These are phyloP conservation scores for Diplodia intermedia DNA, from an alignment of 2,329 filamentous ascomycete species.

Conservation along the genomic window DNA sequence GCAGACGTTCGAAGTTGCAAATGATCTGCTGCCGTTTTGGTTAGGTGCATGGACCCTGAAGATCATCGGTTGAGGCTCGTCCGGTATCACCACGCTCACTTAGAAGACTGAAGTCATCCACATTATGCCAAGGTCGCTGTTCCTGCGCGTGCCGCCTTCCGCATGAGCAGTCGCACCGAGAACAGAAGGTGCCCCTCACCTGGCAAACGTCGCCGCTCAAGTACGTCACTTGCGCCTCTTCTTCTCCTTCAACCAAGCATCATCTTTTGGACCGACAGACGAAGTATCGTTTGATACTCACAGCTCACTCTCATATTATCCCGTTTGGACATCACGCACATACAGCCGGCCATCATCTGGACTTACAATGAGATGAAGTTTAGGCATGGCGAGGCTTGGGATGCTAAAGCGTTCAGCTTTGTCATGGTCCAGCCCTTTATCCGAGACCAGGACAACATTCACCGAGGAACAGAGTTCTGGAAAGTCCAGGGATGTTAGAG, in stretches of 20 bases:
- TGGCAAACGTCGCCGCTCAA: neutral
- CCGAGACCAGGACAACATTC: neutral
- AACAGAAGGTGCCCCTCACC: neutral
- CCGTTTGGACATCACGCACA: neutral
- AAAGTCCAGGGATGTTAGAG: too few species aligned
- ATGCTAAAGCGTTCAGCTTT: too few species aligned
- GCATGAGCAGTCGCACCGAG: neutral
- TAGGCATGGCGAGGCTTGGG: too few species aligned
- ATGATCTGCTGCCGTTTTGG: neutral
- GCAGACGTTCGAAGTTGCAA: neutral
- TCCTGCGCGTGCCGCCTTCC: neutral
- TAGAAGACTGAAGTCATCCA: too few species aligned
- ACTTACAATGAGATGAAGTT: too few species aligned
- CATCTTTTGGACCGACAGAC: neutral
- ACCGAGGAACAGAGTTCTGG: too few species aligned
- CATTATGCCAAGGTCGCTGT: too few species aligned
- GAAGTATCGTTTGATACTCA: too few species aligned
- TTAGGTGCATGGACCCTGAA: neutral
- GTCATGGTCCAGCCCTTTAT: conserved; percentile 16
- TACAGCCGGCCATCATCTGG: neutral
- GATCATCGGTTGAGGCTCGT: neutral
- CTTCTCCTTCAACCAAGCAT: neutral
- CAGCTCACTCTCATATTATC: too few species aligned
- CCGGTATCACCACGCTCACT: too few species aligned
- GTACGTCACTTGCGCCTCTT: neutral